These are phyloP conservation scores for Russula sp. DNA, from an alignment of 768 basidiomycete species.

Conservation along the genomic window DNA sequence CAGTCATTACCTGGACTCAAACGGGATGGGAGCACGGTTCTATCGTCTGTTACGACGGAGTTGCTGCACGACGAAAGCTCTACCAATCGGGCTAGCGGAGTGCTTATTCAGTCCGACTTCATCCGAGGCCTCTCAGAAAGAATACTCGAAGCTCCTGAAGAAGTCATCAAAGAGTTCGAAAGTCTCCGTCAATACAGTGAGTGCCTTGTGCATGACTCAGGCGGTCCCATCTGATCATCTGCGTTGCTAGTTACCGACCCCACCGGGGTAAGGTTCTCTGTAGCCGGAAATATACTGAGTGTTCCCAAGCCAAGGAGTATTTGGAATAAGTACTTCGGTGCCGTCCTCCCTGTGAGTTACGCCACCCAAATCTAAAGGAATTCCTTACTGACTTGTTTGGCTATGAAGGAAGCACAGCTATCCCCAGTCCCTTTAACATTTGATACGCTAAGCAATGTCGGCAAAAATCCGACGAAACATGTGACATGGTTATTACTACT, in stretches of 20 bases:
- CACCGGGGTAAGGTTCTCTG: slow-evolving; percentile 79
- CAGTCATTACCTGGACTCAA: slow-evolving; percentile 91
- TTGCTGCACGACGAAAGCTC: slow-evolving; percentile 67
- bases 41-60: slow-evolving; percentile 65
- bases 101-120: slow-evolving; percentile 76
- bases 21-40: slow-evolving; percentile 79
- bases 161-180: slow-evolving; percentile 71
- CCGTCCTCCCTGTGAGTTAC: slow-evolving; percentile 53
- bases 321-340: slow-evolving; percentile 69
- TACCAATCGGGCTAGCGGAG: slow-evolving; percentile 60
- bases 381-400: slow-evolving; percentile 3
- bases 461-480: slow-evolving; percentile 68
- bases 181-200: slow-evolving; percentile 64
- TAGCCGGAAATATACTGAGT: slow-evolving; percentile 79
- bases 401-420: slow-evolving; percentile 50
- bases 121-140: slow-evolving; percentile 69
- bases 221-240: neutral
- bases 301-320: slow-evolving; percentile 68
- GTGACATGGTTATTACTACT: slow-evolving; percentile 40
- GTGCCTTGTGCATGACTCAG: slow-evolving; percentile 35
- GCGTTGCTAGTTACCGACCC: slow-evolving; percentile 68
- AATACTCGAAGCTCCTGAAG: slow-evolving; percentile 68
- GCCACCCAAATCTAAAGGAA: neutral
- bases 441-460: slow-evolving; percentile 71
- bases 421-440: slow-evolving; percentile 62